A percentile compares a stretch with the other conserved stretches of the same genome.
Conservation (phyloP, 1,284 basidiomycete species). For the Psilocybe mexicana region DNA sequence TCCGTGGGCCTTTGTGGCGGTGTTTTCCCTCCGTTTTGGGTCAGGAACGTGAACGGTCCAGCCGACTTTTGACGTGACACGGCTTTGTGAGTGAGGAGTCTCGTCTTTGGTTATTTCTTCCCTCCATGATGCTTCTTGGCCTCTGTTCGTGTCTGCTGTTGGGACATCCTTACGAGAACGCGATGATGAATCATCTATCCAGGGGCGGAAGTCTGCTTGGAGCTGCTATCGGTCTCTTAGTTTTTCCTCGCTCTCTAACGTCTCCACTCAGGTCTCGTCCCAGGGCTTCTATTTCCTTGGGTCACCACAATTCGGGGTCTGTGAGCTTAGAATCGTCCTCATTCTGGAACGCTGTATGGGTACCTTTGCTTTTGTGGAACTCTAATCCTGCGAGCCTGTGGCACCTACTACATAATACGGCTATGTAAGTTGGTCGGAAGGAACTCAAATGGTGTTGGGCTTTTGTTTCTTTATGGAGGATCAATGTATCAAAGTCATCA, state of each 20-base stretch:
- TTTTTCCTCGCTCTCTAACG: background rate
- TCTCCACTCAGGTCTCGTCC: too few relatives aligned
- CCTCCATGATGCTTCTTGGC: background rate
- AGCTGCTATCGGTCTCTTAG: background rate
- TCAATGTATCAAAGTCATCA: background rate
- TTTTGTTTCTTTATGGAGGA: constrained; percentile 4
- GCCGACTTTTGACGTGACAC: background rate
- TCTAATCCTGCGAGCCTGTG: background rate
- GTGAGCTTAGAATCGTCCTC: background rate
- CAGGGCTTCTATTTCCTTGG: background rate
- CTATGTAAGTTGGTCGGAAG: background rate
- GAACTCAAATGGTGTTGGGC: background rate
- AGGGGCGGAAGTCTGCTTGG: background rate
- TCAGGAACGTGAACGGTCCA: constrained; percentile 15
- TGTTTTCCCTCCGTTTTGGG: constrained; percentile 6
- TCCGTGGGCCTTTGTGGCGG: constrained; percentile 20
- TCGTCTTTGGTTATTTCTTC: background rate
- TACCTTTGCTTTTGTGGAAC: background rate
- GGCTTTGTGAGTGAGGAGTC: background rate
- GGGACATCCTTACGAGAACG: background rate
- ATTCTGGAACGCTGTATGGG: too few relatives aligned
- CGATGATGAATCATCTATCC: background rate
- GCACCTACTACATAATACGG: background rate
- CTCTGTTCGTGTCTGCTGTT: background rate
- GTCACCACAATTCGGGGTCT: background rate